Conservation (phyloP, 345 rosid genomes). For the Populus davidiana region DNA sequence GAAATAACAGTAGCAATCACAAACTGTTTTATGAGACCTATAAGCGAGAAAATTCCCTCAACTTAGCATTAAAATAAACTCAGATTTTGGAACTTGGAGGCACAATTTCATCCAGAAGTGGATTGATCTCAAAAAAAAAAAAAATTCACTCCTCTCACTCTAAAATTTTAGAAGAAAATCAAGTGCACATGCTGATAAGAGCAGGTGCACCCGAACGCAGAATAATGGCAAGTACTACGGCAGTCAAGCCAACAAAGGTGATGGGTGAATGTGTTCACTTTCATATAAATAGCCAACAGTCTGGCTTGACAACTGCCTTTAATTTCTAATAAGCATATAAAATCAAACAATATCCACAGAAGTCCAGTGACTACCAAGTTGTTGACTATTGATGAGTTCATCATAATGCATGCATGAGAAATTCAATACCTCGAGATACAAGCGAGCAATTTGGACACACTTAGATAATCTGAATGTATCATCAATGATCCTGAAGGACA, state of each 20-base stretch:
- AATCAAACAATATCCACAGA: background rate
- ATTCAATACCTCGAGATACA: constrained; percentile 82
- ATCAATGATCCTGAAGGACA: constrained; percentile 65
- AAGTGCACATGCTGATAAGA: background rate
- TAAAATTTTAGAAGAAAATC: background rate
- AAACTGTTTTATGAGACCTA: background rate
- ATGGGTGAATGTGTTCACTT: background rate
- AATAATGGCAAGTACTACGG: background rate
- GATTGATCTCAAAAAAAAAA: background rate
- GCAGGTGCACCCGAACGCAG: background rate
- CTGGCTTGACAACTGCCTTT: background rate
- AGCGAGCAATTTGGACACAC: constrained; percentile 94
- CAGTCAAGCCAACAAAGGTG: background rate
- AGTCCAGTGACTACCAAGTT: background rate
- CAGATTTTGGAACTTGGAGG: background rate
- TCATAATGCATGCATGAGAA: background rate
- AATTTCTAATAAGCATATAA: background rate
- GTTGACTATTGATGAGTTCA: background rate
- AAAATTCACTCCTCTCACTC: background rate
- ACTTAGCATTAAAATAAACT: background rate
- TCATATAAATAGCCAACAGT: background rate
- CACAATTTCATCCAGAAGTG: background rate
- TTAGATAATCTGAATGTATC: constrained; percentile 82
- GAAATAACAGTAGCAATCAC: background rate
- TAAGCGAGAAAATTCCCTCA: background rate